phyloP scores from a whole-genome alignment of 2,329 filamentous ascomycete species.

The Aspergillus tubingensis region DNA sequence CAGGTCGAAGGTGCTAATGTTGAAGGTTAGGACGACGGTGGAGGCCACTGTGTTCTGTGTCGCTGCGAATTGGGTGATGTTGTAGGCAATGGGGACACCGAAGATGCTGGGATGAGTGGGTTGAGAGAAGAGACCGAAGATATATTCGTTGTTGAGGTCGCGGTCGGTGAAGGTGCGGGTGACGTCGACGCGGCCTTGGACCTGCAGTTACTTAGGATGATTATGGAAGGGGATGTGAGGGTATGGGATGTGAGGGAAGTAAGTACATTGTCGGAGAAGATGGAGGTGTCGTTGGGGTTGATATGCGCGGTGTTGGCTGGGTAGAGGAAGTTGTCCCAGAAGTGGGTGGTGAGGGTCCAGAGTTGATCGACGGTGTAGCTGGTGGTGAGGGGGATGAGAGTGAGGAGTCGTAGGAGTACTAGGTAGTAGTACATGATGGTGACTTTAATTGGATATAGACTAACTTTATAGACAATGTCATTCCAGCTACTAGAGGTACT shows the following conservation, averaged over 20 bases:
- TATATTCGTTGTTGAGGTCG: constrained; percentile 31
- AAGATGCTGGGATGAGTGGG: constrained; percentile 21
- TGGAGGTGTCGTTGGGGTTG: constrained; percentile 22
- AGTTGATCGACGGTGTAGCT: constrained; percentile 24
- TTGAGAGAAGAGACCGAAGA: constrained; percentile 30
- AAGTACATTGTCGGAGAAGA: constrained; percentile 26
- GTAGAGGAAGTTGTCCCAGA: constrained; percentile 30
- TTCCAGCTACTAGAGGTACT: too few relatives aligned
- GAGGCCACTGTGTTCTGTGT: constrained; percentile 25
- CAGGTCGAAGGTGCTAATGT: constrained; percentile 25
- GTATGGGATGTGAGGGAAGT: too few relatives aligned
- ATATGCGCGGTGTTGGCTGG: constrained; percentile 27
- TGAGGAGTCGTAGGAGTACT: not conserved
- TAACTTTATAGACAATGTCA: too few relatives aligned
- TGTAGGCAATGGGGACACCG: constrained; percentile 27
- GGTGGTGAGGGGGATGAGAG: not conserved
- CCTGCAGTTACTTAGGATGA: constrained; percentile 10
- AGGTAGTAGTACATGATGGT: not conserved
- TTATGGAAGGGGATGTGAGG: not conserved
- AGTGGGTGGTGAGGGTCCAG: constrained; percentile 25
- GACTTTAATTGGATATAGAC: not conserved
- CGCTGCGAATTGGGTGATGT: constrained; percentile 28
- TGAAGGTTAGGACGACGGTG: constrained; percentile 28
- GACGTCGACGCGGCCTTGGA: constrained; percentile 31
- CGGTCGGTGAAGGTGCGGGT: constrained; percentile 29